Evolutionary conservation across 331 rosid genomes (phyloP).

Genomic region (Quercus phellos): DNA sequence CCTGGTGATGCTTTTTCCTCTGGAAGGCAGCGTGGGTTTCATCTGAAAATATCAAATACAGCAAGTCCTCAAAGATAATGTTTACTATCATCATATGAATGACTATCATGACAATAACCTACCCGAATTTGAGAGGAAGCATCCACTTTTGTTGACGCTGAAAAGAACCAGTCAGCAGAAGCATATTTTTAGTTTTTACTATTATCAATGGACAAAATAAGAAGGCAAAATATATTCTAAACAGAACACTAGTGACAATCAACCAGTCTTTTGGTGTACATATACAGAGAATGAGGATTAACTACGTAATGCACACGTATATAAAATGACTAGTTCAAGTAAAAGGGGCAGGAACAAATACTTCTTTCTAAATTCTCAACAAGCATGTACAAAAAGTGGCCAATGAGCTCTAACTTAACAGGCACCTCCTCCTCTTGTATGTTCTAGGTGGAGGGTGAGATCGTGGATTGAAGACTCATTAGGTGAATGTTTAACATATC

Average conservation of each 20-base stretch:
- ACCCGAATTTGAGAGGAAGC: slow-evolving; percentile 28
- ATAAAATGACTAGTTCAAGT: background rate
- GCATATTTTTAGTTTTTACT: background rate
- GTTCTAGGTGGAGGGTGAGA: no score
- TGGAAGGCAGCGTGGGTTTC: slow-evolving; percentile 10
- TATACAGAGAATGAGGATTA: background rate
- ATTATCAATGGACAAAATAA: background rate
- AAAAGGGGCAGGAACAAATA: background rate
- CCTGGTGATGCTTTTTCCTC: slow-evolving; percentile 14
- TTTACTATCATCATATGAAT: background rate
- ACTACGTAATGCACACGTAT: background rate
- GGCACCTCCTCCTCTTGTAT: no score
- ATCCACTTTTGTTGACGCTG: slow-evolving; percentile 31
- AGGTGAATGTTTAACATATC: no score
- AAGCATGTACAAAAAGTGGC: background rate
- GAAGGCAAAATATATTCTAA: background rate
- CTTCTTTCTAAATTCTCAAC: background rate
- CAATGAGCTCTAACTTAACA: no score
- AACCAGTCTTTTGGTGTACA: background rate
- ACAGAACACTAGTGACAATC: background rate
- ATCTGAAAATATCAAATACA: slow-evolving; percentile 24
- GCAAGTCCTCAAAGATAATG: background rate
- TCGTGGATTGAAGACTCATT: no score
- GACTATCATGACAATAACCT: slow-evolving; percentile 6
- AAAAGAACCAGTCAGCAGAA: slow-evolving; percentile 4